These are phyloP conservation scores for Mariannaea elegans DNA, from an alignment of 2,329 filamentous ascomycete species.

Conservation along the genomic window DNA sequence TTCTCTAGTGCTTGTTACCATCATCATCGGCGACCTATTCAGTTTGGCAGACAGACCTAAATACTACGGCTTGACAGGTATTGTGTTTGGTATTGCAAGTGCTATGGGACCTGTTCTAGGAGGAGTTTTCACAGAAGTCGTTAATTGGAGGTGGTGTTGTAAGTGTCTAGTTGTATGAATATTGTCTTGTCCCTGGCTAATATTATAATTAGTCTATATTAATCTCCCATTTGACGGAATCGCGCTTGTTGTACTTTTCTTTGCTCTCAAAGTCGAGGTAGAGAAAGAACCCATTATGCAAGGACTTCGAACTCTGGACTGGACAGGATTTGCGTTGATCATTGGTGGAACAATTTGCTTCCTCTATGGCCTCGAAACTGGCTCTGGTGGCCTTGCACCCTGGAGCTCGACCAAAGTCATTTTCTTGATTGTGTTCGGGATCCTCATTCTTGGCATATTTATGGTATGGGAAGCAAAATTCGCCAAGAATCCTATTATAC, in stretches of 20 bases:
- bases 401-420: slow-evolving; percentile 80
- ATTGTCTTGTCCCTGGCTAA: neutral
- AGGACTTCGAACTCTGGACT: slow-evolving; percentile 71
- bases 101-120: slow-evolving; percentile 73
- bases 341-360: slow-evolving; percentile 87
- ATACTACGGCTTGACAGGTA: slow-evolving; percentile 60
- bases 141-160: slow-evolving; percentile 73
- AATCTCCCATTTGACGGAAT: slow-evolving; percentile 62
- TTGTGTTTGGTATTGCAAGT: slow-evolving; percentile 70
- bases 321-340: slow-evolving; percentile 64
- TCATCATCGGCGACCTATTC: slow-evolving; percentile 61
- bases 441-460: slow-evolving; percentile 70
- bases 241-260: slow-evolving; percentile 58
- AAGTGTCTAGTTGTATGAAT: neutral
- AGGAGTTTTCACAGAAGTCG: slow-evolving; percentile 69
- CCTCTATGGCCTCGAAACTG: slow-evolving; percentile 85
- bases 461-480: slow-evolving; percentile 75
- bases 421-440: slow-evolving; percentile 79
- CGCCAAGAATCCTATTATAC: slow-evolving; percentile 81
- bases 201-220: slow-evolving; percentile 57
- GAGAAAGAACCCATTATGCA: slow-evolving; percentile 68
- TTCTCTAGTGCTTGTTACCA: slow-evolving; percentile 33
- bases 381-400: slow-evolving; percentile 72
- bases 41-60: slow-evolving; percentile 57
- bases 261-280: slow-evolving; percentile 74